Evolutionary conservation across 192 early-diverging fungal genomes (phyloP).

Genomic region (Phlyctochytrium planicorne): DNA sequence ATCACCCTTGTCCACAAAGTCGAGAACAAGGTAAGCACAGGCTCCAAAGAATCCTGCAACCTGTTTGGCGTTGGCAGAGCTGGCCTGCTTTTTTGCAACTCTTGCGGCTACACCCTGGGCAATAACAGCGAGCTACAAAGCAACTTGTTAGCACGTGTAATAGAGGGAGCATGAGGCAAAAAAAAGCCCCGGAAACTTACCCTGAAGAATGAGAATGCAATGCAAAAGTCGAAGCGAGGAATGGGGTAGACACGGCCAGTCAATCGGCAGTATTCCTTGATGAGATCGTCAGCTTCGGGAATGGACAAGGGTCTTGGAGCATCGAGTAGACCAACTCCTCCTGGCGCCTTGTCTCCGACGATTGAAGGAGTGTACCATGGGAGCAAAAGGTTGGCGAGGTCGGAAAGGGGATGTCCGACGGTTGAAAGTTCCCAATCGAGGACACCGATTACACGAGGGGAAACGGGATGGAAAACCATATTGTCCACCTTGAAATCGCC

Average conservation of each 20-base stretch:
- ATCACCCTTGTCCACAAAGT: slow-evolving; percentile 60
- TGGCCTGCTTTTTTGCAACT: slow-evolving; percentile 82
- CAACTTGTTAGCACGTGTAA: background rate
- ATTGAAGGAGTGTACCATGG: slow-evolving; percentile 53
- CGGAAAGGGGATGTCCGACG: slow-evolving; percentile 86
- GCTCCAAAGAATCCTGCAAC: slow-evolving; percentile 33
- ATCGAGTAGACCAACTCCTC: slow-evolving; percentile 17
- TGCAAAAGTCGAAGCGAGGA: slow-evolving; percentile 73
- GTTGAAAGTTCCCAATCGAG: slow-evolving; percentile 90
- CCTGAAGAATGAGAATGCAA: slow-evolving; percentile 87
- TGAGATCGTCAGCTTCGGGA: slow-evolving; percentile 65
- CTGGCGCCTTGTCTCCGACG: background rate
- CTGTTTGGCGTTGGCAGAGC: slow-evolving; percentile 52
- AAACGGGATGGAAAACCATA: slow-evolving; percentile 72
- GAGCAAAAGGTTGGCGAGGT: slow-evolving; percentile 84
- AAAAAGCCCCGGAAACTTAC: slow-evolving; percentile 34
- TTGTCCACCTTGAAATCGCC: slow-evolving; percentile 91
- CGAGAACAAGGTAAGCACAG: slow-evolving; percentile 45
- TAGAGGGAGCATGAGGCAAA: background rate
- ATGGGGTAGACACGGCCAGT: slow-evolving; percentile 71
- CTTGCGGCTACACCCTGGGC: slow-evolving; percentile 89
- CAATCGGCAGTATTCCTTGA: slow-evolving; percentile 68
- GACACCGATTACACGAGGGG: slow-evolving; percentile 76
- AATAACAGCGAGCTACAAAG: slow-evolving; percentile 66
- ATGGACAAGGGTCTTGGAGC: slow-evolving; percentile 43